phyloP scores from a whole-genome alignment of 352 stramenopile genomes.

The Phytophthora sp. region DNA sequence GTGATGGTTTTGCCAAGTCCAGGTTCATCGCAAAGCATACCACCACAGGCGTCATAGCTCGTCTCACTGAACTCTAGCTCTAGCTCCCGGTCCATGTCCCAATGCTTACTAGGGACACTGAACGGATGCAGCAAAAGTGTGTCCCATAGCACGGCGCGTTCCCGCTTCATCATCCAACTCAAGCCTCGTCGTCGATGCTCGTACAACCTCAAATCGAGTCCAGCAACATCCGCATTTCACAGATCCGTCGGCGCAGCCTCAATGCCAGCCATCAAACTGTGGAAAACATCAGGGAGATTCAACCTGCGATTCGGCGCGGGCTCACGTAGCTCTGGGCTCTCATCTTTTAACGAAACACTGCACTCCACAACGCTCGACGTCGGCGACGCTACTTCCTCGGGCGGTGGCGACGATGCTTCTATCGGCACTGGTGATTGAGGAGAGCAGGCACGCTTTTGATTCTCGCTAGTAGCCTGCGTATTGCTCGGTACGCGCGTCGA shows the following conservation, averaged over 20 bases:
- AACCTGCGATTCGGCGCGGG: constrained; percentile 25
- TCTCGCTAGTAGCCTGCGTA: background rate
- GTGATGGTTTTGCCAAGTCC: constrained; percentile 84
- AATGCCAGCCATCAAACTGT: constrained; percentile 52
- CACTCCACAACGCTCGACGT: constrained; percentile 2
- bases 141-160: constrained; percentile 34
- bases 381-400: background rate
- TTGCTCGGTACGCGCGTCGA: background rate
- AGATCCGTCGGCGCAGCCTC: constrained; percentile 52
- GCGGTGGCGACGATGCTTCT: background rate
- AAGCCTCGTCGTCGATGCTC: constrained; percentile 70
- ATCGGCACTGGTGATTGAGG: no score
- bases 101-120: constrained; percentile 30
- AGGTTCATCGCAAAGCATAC: constrained; percentile 80
- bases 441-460: background rate
- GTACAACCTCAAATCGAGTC: constrained; percentile 66
- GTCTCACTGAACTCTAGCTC: constrained; percentile 54
- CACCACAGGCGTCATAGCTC: constrained; percentile 63
- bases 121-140: constrained; percentile 51
- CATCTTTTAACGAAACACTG: constrained; percentile 1
- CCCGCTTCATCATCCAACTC: constrained; percentile 77
- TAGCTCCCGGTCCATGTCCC: constrained; percentile 29
- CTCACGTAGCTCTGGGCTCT: background rate
- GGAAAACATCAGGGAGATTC: constrained; percentile 65
- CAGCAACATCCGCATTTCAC: constrained; percentile 56